Conservation (phyloP, 75 land plant species). For the Sequoiadendron giganteum region DNA sequence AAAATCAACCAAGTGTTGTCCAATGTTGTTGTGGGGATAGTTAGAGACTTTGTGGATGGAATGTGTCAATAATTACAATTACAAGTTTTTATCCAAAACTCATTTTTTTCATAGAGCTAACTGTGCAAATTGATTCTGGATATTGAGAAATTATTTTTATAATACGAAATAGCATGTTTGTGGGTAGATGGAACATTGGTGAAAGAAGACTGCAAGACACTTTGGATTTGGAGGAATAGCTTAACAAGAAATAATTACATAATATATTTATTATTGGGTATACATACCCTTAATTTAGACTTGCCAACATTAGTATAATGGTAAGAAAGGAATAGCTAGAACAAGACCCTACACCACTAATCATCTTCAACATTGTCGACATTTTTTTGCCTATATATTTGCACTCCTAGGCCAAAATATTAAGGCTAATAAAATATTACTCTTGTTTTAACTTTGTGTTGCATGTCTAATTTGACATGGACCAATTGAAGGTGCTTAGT, state of each 20-base stretch:
- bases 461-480: no score
- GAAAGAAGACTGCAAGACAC: constrained; percentile 48
- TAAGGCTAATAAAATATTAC: no score
- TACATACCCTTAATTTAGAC: no score
- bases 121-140: neutral
- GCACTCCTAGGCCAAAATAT: no score
- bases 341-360: no score
- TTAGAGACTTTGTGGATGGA: neutral
- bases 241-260: neutral
- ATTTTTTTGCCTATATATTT: no score
- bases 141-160: neutral
- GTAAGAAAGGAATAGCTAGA: no score
- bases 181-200: constrained; percentile 83
- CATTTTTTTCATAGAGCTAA: neutral
- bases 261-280: constrained; percentile 80
- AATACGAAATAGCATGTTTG: constrained; percentile 43
- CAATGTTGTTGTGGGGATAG: neutral
- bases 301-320: no score
- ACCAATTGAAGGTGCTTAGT: no score
- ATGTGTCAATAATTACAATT: neutral
- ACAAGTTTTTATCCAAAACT: neutral
- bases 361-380: no score
- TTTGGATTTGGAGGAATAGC: constrained; percentile 48
- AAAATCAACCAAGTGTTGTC: neutral
- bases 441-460: no score